Evolutionary conservation across 257 asterid species (phyloP), one percentile per base, ranked within the genome.

Genomic region (Solanum ossicruentum): DNA sequence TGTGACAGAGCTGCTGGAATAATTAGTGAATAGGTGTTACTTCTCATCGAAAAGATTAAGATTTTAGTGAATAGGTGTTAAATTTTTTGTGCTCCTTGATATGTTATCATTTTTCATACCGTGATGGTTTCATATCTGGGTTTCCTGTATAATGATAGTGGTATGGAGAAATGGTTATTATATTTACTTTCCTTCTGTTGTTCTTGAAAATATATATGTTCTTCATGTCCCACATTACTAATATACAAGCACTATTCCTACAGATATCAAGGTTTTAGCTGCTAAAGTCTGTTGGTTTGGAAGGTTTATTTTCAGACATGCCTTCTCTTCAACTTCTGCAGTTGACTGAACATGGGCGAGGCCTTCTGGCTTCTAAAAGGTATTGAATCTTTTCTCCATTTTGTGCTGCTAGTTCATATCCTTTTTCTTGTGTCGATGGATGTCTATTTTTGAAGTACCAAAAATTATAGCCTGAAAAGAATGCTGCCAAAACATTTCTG

Each of bases 311-410:
- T 84, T 70, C 80, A 78, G 87, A 84, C 70, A 97, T 97, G 99
- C 96, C 97, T 84, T 95, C 99, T 71, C 99, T 95, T 90, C 99
- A 97, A 92, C 98, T 97, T 89, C 91, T 97, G 89, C 97, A 94
- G 93, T 90, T 97, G 90, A 97, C 99, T 73, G 98, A 95, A 86
- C 98, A 89, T 90, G 99, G 99, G 41, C 95, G 97, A 85, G 93
- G 96, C 82, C 92, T 97, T 87, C 82, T 97, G 91, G 91, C 98
- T 85, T 95, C 98, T 21, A 95, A 97, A 91, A 95, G 97, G 99
- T 95, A 85, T 84, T 54, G 61, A 43, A 84, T 88, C 79, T 71
- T 84, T 79, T 51, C 78, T 73, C 54, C 85, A 43, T 86, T 41
- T 67, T 32, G 36, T 81, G 77, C 47, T 80, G 43, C 47, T 67